These are phyloP conservation scores for Trypanosomatidae sp. DNA, from an alignment of 208 protist species.

Conservation along the genomic window DNA sequence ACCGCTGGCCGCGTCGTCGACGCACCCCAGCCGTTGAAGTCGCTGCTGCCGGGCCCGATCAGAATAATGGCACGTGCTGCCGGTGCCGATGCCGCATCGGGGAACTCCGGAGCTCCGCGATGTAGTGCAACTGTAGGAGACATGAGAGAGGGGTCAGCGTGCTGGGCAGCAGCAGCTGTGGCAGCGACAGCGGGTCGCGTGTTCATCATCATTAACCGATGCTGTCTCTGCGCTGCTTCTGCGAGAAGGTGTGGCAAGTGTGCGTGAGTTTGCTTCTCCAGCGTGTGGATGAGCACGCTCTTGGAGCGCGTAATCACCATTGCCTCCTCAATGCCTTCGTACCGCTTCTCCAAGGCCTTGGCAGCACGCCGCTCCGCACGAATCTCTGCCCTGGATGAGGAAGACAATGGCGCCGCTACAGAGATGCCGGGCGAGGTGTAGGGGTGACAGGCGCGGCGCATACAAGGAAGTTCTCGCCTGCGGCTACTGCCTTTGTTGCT, in stretches of 20 bases:
- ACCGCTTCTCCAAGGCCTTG: conserved; percentile 30
- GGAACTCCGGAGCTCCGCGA: background rate
- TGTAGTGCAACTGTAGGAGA: background rate
- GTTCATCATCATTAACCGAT: conserved; percentile 6
- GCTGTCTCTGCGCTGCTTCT: conserved; percentile 23
- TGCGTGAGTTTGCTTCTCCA: conserved; percentile 26
- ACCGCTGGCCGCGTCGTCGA: background rate
- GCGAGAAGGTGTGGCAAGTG: conserved; percentile 21
- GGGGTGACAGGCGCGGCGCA: background rate
- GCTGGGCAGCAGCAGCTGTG: conserved; percentile 4
- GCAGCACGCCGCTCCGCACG: conserved; percentile 3
- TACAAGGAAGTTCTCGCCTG: background rate
- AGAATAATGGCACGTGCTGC: conserved; percentile 14
- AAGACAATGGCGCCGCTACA: background rate
- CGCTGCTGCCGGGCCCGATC: conserved; percentile 5
- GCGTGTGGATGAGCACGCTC: conserved; percentile 49
- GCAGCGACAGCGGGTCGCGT: conserved; percentile 7
- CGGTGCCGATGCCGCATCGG: background rate
- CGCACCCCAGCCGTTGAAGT: background rate
- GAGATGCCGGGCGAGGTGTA: background rate
- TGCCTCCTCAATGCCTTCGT: conserved; percentile 51
- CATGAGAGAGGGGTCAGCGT: background rate
- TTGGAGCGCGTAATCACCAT: conserved; percentile 70
- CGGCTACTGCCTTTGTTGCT: conserved; percentile 1
- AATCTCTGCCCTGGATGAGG: background rate